A percentile compares a stretch with the other conserved stretches of the same genome.
These are phyloP conservation scores for Populus euphratica DNA, from an alignment of 345 rosid genomes.

Conservation along the genomic window DNA sequence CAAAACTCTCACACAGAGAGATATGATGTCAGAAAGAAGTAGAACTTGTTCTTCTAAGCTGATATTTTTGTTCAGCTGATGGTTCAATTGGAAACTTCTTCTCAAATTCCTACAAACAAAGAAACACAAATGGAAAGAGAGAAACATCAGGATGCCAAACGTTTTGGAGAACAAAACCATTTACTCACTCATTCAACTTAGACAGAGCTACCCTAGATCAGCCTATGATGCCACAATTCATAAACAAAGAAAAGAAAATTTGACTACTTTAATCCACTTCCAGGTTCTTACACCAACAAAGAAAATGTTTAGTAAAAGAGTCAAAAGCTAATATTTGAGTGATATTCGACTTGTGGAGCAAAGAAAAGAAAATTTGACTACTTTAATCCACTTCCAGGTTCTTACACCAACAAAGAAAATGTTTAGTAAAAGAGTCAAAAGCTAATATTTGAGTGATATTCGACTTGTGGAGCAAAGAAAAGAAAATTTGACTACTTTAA, in stretches of 20 bases:
- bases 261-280: neutral
- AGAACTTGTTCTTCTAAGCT: constrained; percentile 57
- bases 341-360: neutral
- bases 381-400: too few species aligned
- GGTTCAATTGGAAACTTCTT: constrained; percentile 21
- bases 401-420: neutral
- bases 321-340: neutral
- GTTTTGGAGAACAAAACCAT: neutral
- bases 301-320: neutral
- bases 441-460: neutral
- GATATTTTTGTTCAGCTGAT: constrained; percentile 31
- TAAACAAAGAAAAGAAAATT: neutral
- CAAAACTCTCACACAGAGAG: constrained; percentile 2
- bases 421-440: neutral
- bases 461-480: neutral
- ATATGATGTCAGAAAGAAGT: constrained; percentile 33
- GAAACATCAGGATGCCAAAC: neutral
- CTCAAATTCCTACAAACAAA: constrained; percentile 44
- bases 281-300: neutral
- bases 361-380: too few species aligned
- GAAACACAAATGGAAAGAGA: neutral
- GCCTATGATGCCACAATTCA: neutral
- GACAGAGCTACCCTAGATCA: neutral
- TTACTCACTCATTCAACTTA: neutral
- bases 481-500: too few species aligned